phyloP scores from a whole-genome alignment of 2,329 filamentous ascomycete species.

The Cytospora leucostoma region DNA sequence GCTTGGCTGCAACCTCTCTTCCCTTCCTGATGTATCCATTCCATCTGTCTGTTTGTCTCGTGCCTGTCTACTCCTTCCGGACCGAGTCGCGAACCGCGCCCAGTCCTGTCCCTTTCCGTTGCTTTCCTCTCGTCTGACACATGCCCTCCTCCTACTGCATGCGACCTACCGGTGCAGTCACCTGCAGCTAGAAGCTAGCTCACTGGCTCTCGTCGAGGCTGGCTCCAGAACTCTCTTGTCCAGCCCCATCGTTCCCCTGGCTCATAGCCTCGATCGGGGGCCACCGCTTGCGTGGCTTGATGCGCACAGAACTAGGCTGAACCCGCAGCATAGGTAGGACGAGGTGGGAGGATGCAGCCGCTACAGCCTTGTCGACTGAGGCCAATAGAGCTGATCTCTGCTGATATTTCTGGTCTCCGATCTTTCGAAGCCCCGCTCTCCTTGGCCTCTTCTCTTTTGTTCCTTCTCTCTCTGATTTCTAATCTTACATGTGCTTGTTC shows the following conservation, averaged over 20 bases:
- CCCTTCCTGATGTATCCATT: not conserved
- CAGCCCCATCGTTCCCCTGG: not conserved
- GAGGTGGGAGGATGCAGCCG: constrained; percentile 16
- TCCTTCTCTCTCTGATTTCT: constrained; percentile 3
- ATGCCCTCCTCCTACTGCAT: constrained; percentile 9
- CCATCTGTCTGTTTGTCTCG: not conserved
- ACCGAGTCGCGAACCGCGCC: constrained; percentile 1
- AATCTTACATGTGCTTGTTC: not conserved
- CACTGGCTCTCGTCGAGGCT: not conserved
- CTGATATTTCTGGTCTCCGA: constrained; percentile 19
- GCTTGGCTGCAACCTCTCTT: constrained; percentile 15
- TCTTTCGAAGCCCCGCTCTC: not conserved
- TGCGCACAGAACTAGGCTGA: constrained; percentile 14
- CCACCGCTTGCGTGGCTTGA: not conserved
- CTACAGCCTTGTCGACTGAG: constrained; percentile 24
- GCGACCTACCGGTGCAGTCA: constrained; percentile 1
- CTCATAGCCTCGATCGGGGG: constrained; percentile 9
- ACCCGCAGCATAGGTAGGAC: constrained; percentile 19
- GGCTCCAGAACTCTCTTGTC: not conserved
- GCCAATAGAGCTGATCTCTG: constrained; percentile 13
- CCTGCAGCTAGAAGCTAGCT: constrained; percentile 13
- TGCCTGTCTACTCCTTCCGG: not conserved
- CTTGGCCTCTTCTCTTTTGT: not conserved
- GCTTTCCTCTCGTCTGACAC: constrained; percentile 7
- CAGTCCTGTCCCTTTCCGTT: not conserved